These are phyloP conservation scores for Leccinum subgranulosum DNA, from an alignment of 768 basidiomycete species.

Conservation along the genomic window DNA sequence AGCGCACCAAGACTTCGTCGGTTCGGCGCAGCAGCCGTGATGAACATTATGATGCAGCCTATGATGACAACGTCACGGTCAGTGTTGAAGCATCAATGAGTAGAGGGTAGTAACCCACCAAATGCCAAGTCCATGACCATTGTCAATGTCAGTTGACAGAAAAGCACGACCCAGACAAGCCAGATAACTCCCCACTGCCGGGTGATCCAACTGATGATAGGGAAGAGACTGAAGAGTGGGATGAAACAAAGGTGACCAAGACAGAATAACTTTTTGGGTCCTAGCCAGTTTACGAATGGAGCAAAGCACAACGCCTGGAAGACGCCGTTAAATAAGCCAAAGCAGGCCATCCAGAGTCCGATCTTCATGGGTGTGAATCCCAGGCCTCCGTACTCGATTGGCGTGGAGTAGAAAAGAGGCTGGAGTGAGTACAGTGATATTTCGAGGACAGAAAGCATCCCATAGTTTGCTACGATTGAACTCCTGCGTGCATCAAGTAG, in stretches of 20 bases:
- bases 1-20: slow-evolving; percentile 64
- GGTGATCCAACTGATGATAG: slow-evolving; percentile 27
- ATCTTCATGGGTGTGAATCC: too few relatives aligned
- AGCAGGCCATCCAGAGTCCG: too few relatives aligned
- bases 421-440: too few relatives aligned
- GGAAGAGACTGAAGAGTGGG: slow-evolving; percentile 32
- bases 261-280: slow-evolving; percentile 31
- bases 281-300: slow-evolving; percentile 25
- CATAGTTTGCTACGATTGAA: too few relatives aligned
- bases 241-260: slow-evolving; percentile 27
- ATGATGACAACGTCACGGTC: too few relatives aligned
- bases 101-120: slow-evolving; percentile 21
- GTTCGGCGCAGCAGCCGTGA: slow-evolving; percentile 64
- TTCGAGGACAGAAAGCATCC: too few relatives aligned
- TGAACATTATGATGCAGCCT: slow-evolving; percentile 73
- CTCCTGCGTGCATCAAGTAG: slow-evolving; percentile 29
- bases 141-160: slow-evolving; percentile 22
- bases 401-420: too few relatives aligned
- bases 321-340: too few relatives aligned
- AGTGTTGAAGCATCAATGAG: background rate
- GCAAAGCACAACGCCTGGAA: too few relatives aligned
- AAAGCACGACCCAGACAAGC: slow-evolving; percentile 28
- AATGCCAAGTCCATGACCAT: slow-evolving; percentile 30
- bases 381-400: too few relatives aligned
- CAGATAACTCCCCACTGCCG: slow-evolving; percentile 18